Evolutionary conservation across 2,329 filamentous ascomycete genomes (phyloP).

Genomic region (Purpureocillium takamizusanense): DNA sequence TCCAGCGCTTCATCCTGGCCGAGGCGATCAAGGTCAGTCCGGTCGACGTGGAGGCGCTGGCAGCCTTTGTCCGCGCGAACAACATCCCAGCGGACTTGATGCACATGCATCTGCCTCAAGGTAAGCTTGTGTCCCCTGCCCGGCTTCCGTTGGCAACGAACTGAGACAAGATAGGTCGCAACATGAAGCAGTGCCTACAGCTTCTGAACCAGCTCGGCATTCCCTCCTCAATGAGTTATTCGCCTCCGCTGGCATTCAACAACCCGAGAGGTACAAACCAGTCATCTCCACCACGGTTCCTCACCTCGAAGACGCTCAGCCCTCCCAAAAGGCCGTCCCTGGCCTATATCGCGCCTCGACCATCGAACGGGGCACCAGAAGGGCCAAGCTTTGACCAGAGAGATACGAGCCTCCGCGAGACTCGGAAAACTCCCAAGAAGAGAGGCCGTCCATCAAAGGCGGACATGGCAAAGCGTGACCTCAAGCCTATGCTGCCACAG

Average conservation of each 20-base stretch:
- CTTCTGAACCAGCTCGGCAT: no score
- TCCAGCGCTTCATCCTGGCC: conserved; percentile 45
- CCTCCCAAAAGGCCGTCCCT: background rate
- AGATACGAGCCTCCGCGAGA: background rate
- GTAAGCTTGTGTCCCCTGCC: conserved; percentile 19
- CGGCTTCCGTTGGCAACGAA: background rate
- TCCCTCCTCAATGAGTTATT: no score
- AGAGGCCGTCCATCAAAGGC: conserved; percentile 36
- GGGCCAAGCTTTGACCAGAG: background rate
- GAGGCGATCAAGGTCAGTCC: conserved; percentile 50
- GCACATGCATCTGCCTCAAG: conserved; percentile 37
- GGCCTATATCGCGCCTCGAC: conserved; percentile 15
- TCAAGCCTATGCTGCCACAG: conserved; percentile 22
- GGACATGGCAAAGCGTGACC: conserved; percentile 26
- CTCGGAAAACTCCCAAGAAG: conserved; percentile 22
- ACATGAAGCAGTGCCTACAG: conserved; percentile 35
- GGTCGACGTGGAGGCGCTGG: conserved; percentile 35
- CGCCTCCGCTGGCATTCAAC: no score
- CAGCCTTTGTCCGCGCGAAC: conserved; percentile 35
- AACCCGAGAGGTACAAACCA: background rate
- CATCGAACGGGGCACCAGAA: conserved; percentile 7
- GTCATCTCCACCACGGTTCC: background rate
- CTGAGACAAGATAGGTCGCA: conserved; percentile 27
- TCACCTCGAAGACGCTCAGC: background rate
- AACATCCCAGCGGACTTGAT: conserved; percentile 35